Percentiles rank a stretch among this genome's conserved stretches.
Evolutionary conservation across 139 green algal genomes (phyloP).

Genomic region (Nannochloris sp.): DNA sequence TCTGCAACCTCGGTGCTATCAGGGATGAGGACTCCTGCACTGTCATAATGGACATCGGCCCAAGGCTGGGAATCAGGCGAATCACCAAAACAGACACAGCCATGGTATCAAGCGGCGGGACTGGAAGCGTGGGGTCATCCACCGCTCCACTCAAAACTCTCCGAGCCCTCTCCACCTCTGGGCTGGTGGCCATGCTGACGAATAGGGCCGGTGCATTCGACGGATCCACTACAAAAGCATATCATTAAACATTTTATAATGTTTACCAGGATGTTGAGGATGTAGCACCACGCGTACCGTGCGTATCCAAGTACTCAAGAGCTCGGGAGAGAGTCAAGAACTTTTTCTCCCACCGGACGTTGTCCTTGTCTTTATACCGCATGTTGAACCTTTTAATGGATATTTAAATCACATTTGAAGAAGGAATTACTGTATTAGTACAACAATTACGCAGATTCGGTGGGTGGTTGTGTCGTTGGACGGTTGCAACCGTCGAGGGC

Average conservation of each 20-base stretch:
- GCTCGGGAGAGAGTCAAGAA: too few relatives aligned
- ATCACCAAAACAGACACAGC: conserved; percentile 6
- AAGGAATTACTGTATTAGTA: too few relatives aligned
- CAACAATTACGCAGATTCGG: too few relatives aligned
- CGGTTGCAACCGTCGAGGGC: too few relatives aligned
- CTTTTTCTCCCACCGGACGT: too few relatives aligned
- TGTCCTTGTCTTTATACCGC: too few relatives aligned
- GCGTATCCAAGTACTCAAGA: too few relatives aligned
- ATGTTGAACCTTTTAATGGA: too few relatives aligned
- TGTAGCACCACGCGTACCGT: too few relatives aligned
- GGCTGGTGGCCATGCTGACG: conserved; percentile 13
- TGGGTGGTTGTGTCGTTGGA: too few relatives aligned
- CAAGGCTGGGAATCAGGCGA: neutral
- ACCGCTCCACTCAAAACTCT: neutral
- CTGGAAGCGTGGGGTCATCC: neutral
- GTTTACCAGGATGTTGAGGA: neutral
- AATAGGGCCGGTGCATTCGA: conserved; percentile 24
- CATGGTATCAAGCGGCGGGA: conserved; percentile 1
- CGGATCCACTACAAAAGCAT: conserved; percentile 15
- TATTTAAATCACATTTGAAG: too few relatives aligned
- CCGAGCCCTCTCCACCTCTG: conserved; percentile 7
- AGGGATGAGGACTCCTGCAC: conserved; percentile 2
- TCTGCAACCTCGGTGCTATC: neutral
- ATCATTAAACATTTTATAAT: neutral
- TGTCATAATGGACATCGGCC: neutral